Evolutionary conservation across 2,329 filamentous ascomycete species (phyloP), one percentile per base, ranked within the genome.

Genomic region (Diplodia mutila): DNA sequence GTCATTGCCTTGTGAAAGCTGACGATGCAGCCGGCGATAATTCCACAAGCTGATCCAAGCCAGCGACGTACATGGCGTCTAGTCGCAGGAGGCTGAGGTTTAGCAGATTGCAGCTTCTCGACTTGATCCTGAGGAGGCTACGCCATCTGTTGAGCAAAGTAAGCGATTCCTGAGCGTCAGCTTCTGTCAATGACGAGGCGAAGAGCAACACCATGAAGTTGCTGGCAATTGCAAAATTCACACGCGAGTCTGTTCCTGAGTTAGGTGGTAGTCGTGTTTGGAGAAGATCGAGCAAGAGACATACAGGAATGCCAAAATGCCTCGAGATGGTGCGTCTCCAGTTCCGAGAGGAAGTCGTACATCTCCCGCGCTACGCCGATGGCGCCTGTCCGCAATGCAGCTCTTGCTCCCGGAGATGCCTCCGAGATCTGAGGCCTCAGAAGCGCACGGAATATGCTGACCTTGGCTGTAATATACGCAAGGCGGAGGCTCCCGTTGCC

Each of bases 391-490:
- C 76, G 71, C 9, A 78, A 48, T 1, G 76, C 76, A n/a, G 71
- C 70, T 23, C 75, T 71, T 1, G 75, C 76, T 9, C 69, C 70
- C 3, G 71, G 69, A 61, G 72, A 75, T 11, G 72, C 68, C 55
- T 76, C 73, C 14, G 73, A 72, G 3, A 72, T 70, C 29, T 69
- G 76, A 9, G 80, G 80, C 12, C 84, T 78, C 1, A 86, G 77
- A 64, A 86, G 81, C 4, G 80, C 81, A 2, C 84, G 81, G 71
- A 85, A 83, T 2, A 86, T 78, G 51, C 83, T 81, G 64, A 85
- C 83, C 67, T 85, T 84, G 0, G 84, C 82, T 0, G 83, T 82
- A 57, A 83, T 81, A 69, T 85, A 85, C 0, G 84, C 82, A 2
- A 86, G 78, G 61, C 85, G 82, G 9, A 86, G 74, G 49, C 82